Conservation (phyloP, 2,329 filamentous ascomycete species). For the Monosporascus sp. region DNA sequence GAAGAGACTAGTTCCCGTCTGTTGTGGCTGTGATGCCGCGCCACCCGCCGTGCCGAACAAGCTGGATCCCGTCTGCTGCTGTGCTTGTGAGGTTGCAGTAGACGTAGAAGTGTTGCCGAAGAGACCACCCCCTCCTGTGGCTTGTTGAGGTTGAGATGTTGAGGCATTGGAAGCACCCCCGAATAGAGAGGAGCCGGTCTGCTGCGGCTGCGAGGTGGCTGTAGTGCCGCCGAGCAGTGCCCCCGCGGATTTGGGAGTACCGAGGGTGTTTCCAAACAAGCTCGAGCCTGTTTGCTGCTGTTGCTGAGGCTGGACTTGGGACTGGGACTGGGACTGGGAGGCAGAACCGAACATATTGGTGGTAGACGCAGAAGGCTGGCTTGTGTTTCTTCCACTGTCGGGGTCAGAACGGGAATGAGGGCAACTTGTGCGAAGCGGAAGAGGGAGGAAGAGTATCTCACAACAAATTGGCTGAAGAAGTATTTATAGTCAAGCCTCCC, state of each 20-base stretch:
- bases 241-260: conserved; percentile 16
- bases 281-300: conserved; percentile 8
- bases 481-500: conserved; percentile 59
- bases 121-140: conserved; percentile 15
- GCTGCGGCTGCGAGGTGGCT: conserved; percentile 24
- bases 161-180: conserved; percentile 17
- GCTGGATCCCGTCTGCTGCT: conserved; percentile 11
- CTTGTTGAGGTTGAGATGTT: conserved; percentile 19
- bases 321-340: conserved; percentile 12
- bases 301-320: conserved; percentile 11
- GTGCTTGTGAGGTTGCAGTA: conserved; percentile 15
- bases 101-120: conserved; percentile 17
- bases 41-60: conserved; percentile 14
- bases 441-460: conserved; percentile 21
- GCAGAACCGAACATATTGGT: conserved; percentile 21
- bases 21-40: conserved; percentile 11
- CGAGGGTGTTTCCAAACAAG: conserved; percentile 15
- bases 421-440: conserved; percentile 7
- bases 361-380: conserved; percentile 23
- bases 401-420: conserved; percentile 2
- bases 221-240: conserved; percentile 26
- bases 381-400: conserved; percentile 23
- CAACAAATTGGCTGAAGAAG: conserved; percentile 54
- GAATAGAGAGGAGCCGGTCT: conserved; percentile 27
- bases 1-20: conserved; percentile 16